phyloP scores from a whole-genome alignment of 768 basidiomycete genomes.

The Leucocoprinus sp. region DNA sequence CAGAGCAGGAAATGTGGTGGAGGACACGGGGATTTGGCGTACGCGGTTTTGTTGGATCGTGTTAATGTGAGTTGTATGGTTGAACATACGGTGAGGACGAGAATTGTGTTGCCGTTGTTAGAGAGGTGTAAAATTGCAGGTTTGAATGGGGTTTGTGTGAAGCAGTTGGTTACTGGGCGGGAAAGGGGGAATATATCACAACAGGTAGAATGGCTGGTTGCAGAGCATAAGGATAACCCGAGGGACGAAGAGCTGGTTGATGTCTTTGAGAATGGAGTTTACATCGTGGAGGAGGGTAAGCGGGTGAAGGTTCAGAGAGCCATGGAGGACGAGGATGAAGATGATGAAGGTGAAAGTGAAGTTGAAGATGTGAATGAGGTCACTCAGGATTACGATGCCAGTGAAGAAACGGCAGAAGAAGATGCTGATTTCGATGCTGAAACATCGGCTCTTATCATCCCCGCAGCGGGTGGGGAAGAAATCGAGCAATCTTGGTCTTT shows the following conservation, averaged over 20 bases:
- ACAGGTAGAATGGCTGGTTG: constrained; percentile 28
- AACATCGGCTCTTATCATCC: no score
- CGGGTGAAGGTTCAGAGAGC: constrained; percentile 23
- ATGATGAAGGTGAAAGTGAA: constrained; percentile 21
- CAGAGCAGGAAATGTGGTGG: constrained; percentile 20
- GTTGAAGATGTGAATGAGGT: constrained; percentile 14
- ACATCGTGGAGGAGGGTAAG: constrained; percentile 14
- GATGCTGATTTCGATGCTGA: neutral
- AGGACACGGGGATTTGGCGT: constrained; percentile 11
- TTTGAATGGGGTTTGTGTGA: constrained; percentile 18
- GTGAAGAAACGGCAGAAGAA: constrained; percentile 1
- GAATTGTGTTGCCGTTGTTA: constrained; percentile 20
- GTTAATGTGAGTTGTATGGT: constrained; percentile 14
- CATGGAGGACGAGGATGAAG: constrained; percentile 19
- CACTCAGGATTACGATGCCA: neutral
- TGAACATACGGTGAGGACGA: constrained; percentile 1
- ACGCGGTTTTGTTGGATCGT: constrained; percentile 11
- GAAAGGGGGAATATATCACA: constrained; percentile 10
- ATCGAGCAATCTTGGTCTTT: no score
- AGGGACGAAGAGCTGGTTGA: constrained; percentile 28
- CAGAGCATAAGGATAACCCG: constrained; percentile 20
- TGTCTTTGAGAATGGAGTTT: constrained; percentile 29
- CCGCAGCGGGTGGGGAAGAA: no score
- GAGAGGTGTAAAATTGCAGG: constrained; percentile 23
- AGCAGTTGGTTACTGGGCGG: constrained; percentile 1